A percentile compares a stretch with the other conserved stretches of the same genome.
Evolutionary conservation across 345 rosid species (phyloP).

Genomic region (Trapa bicornis): DNA sequence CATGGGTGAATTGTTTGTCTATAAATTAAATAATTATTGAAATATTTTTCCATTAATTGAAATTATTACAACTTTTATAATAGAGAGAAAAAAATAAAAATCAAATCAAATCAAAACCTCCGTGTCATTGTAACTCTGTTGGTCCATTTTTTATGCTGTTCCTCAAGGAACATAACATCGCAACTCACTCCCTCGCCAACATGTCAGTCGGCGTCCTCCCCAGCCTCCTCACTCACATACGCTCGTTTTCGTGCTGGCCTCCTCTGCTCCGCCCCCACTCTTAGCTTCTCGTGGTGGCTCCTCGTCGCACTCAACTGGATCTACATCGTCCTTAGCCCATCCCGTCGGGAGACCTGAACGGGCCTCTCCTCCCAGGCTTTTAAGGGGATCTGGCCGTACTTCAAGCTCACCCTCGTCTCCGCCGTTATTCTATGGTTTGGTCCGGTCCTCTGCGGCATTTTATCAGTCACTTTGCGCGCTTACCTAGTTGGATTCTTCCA

Average conservation of each 20-base stretch:
- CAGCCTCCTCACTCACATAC: conserved; percentile 53
- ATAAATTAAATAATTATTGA: no score
- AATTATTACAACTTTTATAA: no score
- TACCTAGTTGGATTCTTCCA: no score
- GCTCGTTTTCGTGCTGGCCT: no score
- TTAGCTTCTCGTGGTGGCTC: conserved; percentile 81
- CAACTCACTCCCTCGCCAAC: conserved; percentile 59
- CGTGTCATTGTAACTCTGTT: no score
- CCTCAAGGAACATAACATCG: conserved; percentile 90
- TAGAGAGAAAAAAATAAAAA: no score
- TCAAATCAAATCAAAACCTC: no score
- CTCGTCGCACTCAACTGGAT: conserved; percentile 30
- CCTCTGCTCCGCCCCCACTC: conserved; percentile 22
- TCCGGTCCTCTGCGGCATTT: no score
- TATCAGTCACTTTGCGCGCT: no score
- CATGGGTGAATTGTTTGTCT: no score
- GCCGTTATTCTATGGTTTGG: no score
- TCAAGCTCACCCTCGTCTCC: conserved; percentile 61
- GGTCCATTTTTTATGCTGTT: conserved; percentile 21
- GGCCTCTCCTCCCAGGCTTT: conserved; percentile 56
- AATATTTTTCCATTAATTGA: no score
- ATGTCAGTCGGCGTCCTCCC: conserved; percentile 73
- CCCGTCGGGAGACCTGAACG: conserved; percentile 69
- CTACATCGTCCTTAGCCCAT: conserved; percentile 57
- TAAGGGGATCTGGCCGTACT: conserved; percentile 80